phyloP scores from a whole-genome alignment of 1,139 yeast genomes.

The Petasospora fabianii region DNA sequence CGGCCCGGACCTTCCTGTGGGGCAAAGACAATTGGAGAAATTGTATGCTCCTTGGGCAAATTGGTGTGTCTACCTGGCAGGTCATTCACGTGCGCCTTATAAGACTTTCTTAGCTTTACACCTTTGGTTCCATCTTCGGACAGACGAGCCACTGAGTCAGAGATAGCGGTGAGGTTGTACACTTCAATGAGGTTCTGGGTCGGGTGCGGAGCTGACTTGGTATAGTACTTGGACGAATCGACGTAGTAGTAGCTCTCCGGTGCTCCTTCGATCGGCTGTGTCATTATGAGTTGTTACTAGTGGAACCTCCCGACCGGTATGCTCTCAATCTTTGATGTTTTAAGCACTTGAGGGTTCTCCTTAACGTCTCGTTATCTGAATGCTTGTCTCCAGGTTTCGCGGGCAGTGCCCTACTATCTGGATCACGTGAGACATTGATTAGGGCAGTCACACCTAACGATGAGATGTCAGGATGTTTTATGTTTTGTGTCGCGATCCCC shows the following conservation, averaged over 20 bases:
- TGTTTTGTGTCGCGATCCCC: conserved; percentile 8
- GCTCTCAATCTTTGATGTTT: too few species aligned
- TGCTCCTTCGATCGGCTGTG: conserved; percentile 4
- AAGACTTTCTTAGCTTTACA: conserved; percentile 86
- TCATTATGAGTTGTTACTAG: conserved; percentile 1
- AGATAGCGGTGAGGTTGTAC: conserved; percentile 65
- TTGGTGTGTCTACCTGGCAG: conserved; percentile 74
- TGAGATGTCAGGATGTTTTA: conserved; percentile 9
- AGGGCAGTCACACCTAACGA: not conserved
- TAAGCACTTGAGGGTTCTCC: too few species aligned
- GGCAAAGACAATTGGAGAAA: conserved; percentile 51
- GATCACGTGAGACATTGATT: conserved; percentile 2
- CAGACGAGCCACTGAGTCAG: conserved; percentile 80
- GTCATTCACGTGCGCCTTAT: conserved; percentile 85
- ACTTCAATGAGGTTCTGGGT: conserved; percentile 62
- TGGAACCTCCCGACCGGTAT: not conserved
- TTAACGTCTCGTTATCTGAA: not conserved
- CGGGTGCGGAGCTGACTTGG: conserved; percentile 62
- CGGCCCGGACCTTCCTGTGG: conserved; percentile 36
- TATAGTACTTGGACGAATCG: conserved; percentile 37
- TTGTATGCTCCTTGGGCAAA: conserved; percentile 53
- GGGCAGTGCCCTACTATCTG: not conserved
- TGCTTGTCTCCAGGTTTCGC: not conserved
- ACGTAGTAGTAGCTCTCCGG: conserved; percentile 37
- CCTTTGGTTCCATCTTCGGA: conserved; percentile 89